phyloP scores from a whole-genome alignment of 2,329 filamentous ascomycete species.

The Paracoccidioides lutzii region DNA sequence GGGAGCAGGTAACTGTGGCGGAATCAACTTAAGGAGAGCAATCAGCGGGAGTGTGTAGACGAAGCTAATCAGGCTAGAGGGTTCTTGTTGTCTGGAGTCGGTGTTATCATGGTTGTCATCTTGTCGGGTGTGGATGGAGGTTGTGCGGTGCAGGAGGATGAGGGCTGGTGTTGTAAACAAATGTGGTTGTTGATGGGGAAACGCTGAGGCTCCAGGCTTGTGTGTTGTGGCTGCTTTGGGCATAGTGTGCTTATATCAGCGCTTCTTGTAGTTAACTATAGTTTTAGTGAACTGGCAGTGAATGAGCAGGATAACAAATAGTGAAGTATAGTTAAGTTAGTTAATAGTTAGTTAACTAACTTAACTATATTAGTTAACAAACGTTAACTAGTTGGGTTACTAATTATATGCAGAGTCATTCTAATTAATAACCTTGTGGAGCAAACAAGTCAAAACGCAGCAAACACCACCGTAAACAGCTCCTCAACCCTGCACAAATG shows the following conservation, averaged over 20 bases:
- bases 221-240: background rate
- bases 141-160: background rate
- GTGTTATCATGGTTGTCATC: constrained; percentile 4
- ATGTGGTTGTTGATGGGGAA: constrained; percentile 14
- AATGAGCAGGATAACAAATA: no score
- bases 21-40: background rate
- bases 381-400: no score
- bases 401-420: no score
- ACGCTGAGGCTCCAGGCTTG: constrained; percentile 3
- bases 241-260: background rate
- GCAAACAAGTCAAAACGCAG: background rate
- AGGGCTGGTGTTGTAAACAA: constrained; percentile 8
- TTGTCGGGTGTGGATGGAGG: background rate
- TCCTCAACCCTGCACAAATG: no score
- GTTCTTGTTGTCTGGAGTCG: constrained; percentile 1
- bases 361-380: no score
- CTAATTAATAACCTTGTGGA: no score
- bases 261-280: no score
- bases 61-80: background rate
- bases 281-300: no score
- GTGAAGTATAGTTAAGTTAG: no score
- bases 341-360: no score
- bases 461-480: no score
- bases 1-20: background rate
- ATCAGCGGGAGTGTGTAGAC: background rate